Base-by-base conservation (phyloP, 306 rosid species). In the Quercus dentata region DNA sequence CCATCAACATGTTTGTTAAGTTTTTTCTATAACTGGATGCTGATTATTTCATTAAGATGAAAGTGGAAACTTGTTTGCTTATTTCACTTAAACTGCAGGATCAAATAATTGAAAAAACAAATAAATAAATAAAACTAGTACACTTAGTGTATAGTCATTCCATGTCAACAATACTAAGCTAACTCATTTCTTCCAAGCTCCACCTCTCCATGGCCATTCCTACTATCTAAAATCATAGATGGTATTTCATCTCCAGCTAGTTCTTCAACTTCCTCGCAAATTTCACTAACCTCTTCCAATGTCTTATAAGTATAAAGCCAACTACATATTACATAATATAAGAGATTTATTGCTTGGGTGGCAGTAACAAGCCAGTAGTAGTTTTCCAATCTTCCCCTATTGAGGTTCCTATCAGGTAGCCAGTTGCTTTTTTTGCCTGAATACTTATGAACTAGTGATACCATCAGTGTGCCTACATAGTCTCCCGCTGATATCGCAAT, bases 381-480 rank as follows among this genome's bases (percentile, higher is more conserved):
- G 55, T 79, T 78, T 21, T 92, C 97, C 73, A 92, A 58, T 69
- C 86, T 89, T n/a, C 98, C 98, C 78, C 90, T 86, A 27, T 90
- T 92, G 4, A 92, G 84, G 78, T 92, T 92, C 80, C 97, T 80
- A 81, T 92, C 88, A 8, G 98, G 97, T 1, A 94, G 58, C 98
- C 97, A 92, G 62, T 94, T 94, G n/a, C 64, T 64, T 6, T 85
- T 71, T 4, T 79, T 56, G 8, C 87, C 93, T 7, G 77, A 80
- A 11, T 84, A 84, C 14, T 82, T 74, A 74, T 90, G 94, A 18
- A 92, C 91, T 1, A 92, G 35, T 18, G 89, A 63, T 6, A 90
- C 98, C 56, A 92, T 25, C 59, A 88, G 31, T 7, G 94, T 89
- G 1, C 97, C 98, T 1, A 74, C 0, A 31, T 90, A 92, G 56